A percentile compares a stretch with the other conserved stretches of the same genome.
Conservation (phyloP, 441 rosid genomes). For the Adansonia grandidieri region DNA sequence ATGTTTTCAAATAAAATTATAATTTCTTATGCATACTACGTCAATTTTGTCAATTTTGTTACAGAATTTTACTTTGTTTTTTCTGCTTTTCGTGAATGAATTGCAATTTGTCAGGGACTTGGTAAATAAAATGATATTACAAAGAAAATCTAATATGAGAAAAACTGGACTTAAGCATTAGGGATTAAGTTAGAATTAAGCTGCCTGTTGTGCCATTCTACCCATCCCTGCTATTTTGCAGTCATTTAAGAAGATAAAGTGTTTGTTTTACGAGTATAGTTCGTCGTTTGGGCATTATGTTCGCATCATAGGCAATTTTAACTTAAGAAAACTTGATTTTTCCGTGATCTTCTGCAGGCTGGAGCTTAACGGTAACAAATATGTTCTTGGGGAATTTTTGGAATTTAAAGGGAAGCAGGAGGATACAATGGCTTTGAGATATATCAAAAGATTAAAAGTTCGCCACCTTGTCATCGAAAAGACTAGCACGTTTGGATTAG, state of each 20-base stretch:
- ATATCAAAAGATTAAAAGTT: slow-evolving; percentile 70
- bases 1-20: slow-evolving; percentile 37
- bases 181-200: background rate
- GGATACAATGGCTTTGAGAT: slow-evolving; percentile 50
- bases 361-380: slow-evolving; percentile 66
- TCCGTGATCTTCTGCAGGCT: slow-evolving; percentile 44
- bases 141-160: background rate
- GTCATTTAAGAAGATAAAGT: background rate
- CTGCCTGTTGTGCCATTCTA: no score
- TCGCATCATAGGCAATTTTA: background rate
- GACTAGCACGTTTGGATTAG: slow-evolving; percentile 94
- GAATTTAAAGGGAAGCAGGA: slow-evolving; percentile 78
- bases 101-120: background rate
- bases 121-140: background rate
- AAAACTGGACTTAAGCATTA: background rate
- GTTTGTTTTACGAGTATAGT: background rate
- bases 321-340: slow-evolving; percentile 3
- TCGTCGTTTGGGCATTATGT: background rate
- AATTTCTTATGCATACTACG: background rate
- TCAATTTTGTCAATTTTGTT: background rate
- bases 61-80: background rate
- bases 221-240: slow-evolving; percentile 2
- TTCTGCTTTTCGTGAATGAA: background rate
- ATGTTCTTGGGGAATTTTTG: slow-evolving; percentile 66
- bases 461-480: slow-evolving; percentile 57